These are phyloP conservation scores for Fusarium fujikuroi DNA, from an alignment of 2,329 filamentous ascomycete species.

Conservation along the genomic window DNA sequence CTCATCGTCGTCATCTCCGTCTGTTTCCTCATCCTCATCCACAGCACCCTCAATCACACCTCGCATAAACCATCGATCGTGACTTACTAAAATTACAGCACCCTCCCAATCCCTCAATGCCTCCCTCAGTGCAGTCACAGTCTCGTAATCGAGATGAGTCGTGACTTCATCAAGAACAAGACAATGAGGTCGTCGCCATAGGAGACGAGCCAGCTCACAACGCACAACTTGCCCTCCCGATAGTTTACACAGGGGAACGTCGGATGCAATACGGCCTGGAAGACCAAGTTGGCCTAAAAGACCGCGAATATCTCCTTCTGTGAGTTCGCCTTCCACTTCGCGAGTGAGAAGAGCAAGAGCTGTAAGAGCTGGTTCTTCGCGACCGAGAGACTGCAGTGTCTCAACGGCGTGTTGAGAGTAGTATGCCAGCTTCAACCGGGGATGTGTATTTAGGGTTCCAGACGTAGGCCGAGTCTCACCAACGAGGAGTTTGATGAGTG, in stretches of 20 bases:
- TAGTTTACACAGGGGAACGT: conserved; percentile 77
- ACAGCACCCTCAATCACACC: conserved; percentile 66
- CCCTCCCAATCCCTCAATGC: conserved; percentile 76
- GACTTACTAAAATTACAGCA: conserved; percentile 80
- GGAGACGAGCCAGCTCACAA: conserved; percentile 72
- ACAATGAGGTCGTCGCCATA: conserved; percentile 76
- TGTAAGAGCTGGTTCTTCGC: conserved; percentile 63
- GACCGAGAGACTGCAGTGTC: conserved; percentile 67
- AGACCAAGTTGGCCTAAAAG: conserved; percentile 77
- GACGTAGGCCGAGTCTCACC: conserved; percentile 66
- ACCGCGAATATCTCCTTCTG: conserved; percentile 74
- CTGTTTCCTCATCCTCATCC: conserved; percentile 53
- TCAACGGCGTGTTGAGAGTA: conserved; percentile 86
- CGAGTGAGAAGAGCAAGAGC: conserved; percentile 71
- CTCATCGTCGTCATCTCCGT: conserved; percentile 52
- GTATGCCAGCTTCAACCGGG: conserved; percentile 76
- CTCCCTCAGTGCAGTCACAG: conserved; percentile 75
- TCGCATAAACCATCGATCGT: conserved; percentile 84
- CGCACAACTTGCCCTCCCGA: conserved; percentile 82
- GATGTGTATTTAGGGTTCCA: conserved; percentile 73
- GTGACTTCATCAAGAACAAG: conserved; percentile 84
- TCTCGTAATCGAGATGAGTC: conserved; percentile 86
- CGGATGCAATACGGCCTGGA: conserved; percentile 74
- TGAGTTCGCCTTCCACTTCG: conserved; percentile 62
- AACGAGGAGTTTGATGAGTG: conserved; percentile 77